Conservation (phyloP, 164 flowering plant genomes). For the Amborella trichopoda region DNA sequence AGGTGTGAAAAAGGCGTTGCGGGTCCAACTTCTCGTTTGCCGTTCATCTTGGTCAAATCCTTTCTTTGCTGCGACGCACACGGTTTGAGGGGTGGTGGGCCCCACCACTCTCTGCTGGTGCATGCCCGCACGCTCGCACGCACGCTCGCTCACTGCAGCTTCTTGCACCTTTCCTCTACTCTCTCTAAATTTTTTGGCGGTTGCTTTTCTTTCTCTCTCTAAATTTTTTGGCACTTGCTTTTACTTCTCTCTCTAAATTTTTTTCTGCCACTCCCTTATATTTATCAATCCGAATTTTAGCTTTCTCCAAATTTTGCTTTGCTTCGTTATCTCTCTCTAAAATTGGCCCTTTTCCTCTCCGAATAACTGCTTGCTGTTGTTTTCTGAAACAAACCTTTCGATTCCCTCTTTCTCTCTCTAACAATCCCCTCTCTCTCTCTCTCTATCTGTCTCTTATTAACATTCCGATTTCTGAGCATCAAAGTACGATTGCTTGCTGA, state of each 20-base stretch:
- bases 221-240: conserved; percentile 3
- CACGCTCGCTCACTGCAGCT: not conserved
- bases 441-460: too few species aligned
- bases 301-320: not conserved
- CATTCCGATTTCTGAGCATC: too few species aligned
- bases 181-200: conserved; percentile 1
- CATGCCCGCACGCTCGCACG: not conserved
- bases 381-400: too few species aligned
- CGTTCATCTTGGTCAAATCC: not conserved
- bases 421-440: too few species aligned
- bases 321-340: too few species aligned
- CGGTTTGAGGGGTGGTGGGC: not conserved
- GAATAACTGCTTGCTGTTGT: too few species aligned
- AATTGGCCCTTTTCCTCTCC: too few species aligned
- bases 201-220: not conserved
- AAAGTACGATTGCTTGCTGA: too few species aligned
- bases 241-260: too few species aligned
- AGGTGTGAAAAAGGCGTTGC: too few species aligned
- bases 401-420: too few species aligned
- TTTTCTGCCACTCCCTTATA: not conserved
- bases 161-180: too few species aligned
- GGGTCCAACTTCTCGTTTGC: not conserved
- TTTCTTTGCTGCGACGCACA: not conserved
- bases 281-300: not conserved
- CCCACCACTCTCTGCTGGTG: not conserved